Evolutionary conservation across 2,329 filamentous ascomycete species (phyloP).

Genomic region (Pseudocercospora fijiensis): DNA sequence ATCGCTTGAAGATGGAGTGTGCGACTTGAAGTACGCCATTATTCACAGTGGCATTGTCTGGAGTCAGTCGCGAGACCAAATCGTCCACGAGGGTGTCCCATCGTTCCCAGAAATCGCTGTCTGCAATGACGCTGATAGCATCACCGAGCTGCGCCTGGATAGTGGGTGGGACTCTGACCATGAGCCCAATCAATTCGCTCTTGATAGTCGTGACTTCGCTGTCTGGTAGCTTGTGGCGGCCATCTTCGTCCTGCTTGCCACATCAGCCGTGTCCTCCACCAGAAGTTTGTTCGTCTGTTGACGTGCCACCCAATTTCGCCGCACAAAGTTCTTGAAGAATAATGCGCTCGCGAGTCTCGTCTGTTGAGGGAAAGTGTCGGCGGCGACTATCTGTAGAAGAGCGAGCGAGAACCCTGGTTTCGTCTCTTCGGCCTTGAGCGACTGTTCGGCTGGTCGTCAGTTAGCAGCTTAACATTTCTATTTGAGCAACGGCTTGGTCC

Average conservation of each 20-base stretch:
- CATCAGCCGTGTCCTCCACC: conserved; percentile 17
- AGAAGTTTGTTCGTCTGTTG: conserved; percentile 21
- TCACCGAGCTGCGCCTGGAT: conserved; percentile 95
- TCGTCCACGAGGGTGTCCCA: conserved; percentile 97
- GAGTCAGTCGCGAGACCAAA: conserved; percentile 81
- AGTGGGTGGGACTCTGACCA: conserved; percentile 84
- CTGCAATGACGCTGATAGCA: conserved; percentile 93
- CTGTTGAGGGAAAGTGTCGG: conserved; percentile 67
- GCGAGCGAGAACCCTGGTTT: conserved; percentile 82
- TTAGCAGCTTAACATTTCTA: conserved; percentile 5
- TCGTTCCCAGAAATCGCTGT: conserved; percentile 93
- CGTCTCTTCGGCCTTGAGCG: conserved; percentile 73
- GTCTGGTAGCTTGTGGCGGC: conserved; percentile 80
- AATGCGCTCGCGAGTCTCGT: conserved; percentile 84
- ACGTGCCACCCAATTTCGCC: conserved; percentile 78
- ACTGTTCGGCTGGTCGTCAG: conserved; percentile 66
- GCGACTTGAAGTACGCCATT: conserved; percentile 94
- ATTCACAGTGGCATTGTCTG: conserved; percentile 79
- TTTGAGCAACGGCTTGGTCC: background rate
- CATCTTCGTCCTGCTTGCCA: conserved; percentile 69
- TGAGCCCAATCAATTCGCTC: conserved; percentile 88
- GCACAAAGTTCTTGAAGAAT: conserved; percentile 98
- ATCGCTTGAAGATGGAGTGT: conserved; percentile 95
- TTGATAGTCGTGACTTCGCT: conserved; percentile 91
- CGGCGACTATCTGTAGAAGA: conserved; percentile 86